A percentile compares a stretch with the other conserved stretches of the same genome.
phyloP scores from a whole-genome alignment of 2,329 filamentous ascomycete genomes.

The Phyllosticta citrichinensis region DNA sequence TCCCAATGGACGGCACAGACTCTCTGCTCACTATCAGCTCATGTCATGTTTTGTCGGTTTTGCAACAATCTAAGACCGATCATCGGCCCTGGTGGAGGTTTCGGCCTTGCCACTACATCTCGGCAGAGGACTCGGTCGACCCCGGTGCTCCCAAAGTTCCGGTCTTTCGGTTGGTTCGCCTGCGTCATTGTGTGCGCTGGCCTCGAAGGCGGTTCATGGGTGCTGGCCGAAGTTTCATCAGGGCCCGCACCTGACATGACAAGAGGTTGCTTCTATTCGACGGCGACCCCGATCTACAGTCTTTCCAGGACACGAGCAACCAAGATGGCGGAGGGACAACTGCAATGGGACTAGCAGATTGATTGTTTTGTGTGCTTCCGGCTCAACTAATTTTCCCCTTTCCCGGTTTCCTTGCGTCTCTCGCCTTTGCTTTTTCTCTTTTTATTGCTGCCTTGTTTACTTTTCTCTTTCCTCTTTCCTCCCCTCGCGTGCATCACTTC shows the following conservation, averaged over 20 bases:
- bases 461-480: not conserved
- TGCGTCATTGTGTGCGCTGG: conserved; percentile 4
- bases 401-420: not conserved
- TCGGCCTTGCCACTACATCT: conserved; percentile 7
- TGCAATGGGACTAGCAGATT: conserved; percentile 9
- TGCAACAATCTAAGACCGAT: conserved; percentile 21
- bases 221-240: conserved; percentile 1
- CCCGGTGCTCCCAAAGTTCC: conserved; percentile 1
- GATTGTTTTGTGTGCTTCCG: conserved; percentile 2
- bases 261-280: not conserved
- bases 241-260: not conserved
- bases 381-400: conserved; percentile 6
- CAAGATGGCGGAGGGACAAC: not conserved
- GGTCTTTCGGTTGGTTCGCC: conserved; percentile 1
- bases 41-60: conserved; percentile 25
- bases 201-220: not conserved
- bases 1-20: conserved; percentile 25
- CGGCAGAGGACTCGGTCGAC: conserved; percentile 6
- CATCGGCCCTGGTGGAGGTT: conserved; percentile 1
- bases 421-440: conserved; percentile 1
- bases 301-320: not conserved
- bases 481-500: conserved; percentile 5
- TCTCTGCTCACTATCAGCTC: conserved; percentile 25
- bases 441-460: not conserved
- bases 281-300: not conserved